Percentiles rank a stretch among this genome's conserved stretches.
Evolutionary conservation across 2,329 filamentous ascomycete species (phyloP).

Genomic region (Sclerotinia borealis): DNA sequence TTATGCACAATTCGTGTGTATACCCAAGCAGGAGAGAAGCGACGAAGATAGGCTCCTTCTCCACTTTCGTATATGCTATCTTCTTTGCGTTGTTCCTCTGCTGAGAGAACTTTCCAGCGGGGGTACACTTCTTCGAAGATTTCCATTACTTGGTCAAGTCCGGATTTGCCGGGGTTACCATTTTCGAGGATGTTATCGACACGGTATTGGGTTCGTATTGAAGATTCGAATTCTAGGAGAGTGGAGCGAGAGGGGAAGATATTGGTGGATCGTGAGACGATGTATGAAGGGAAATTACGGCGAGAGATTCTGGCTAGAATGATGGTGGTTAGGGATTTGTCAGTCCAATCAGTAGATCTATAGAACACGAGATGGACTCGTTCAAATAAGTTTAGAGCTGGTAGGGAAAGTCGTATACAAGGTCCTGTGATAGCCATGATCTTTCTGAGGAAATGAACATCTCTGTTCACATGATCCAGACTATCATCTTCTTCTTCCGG

Average conservation of each 20-base stretch:
- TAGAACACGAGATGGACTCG: conserved; percentile 95
- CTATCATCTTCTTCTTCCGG: conserved; percentile 42
- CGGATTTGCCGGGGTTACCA: conserved; percentile 59
- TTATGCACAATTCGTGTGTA: conserved; percentile 94
- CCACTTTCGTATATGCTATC: conserved; percentile 70
- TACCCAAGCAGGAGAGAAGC: conserved; percentile 86
- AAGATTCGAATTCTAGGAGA: conserved; percentile 83
- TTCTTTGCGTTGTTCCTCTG: conserved; percentile 73
- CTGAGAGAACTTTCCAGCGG: conserved; percentile 69
- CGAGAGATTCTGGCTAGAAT: conserved; percentile 87
- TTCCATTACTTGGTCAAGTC: conserved; percentile 60
- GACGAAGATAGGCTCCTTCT: conserved; percentile 81
- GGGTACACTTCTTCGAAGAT: conserved; percentile 70
- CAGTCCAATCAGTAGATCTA: conserved; percentile 91
- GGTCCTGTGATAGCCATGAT: conserved; percentile 73
- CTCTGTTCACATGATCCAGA: conserved; percentile 53
- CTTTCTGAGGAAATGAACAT: conserved; percentile 69
- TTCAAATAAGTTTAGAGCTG: conserved; percentile 77
- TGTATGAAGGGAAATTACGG: conserved; percentile 81
- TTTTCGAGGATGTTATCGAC: conserved; percentile 79
- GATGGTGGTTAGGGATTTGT: conserved; percentile 91
- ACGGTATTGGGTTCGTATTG: conserved; percentile 72
- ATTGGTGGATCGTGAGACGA: conserved; percentile 82
- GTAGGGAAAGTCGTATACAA: conserved; percentile 72
- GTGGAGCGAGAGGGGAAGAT: conserved; percentile 74